phyloP scores from a whole-genome alignment of 2,329 filamentous ascomycete species.

The Rhynchosporium secalis region DNA sequence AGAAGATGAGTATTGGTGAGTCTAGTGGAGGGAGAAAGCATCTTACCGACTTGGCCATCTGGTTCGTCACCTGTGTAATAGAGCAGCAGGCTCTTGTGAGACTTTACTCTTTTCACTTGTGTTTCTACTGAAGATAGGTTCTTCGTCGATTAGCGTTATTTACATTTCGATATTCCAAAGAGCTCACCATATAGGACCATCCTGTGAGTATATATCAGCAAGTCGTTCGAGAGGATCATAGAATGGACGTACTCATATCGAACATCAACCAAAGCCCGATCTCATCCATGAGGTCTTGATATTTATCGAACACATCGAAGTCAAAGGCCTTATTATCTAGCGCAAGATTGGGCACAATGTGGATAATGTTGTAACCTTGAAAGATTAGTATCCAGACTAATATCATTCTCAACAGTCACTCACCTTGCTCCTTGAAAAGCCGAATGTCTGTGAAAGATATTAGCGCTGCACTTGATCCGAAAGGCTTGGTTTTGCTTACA shows the following conservation, averaged over 20 bases:
- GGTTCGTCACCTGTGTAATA: slow-evolving; percentile 55
- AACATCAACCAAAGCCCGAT: slow-evolving; percentile 48
- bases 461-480: not conserved
- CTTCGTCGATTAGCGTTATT: slow-evolving; percentile 5
- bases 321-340: slow-evolving; percentile 38
- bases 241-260: slow-evolving; percentile 42
- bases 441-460: slow-evolving; percentile 28
- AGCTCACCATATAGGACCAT: slow-evolving; percentile 20
- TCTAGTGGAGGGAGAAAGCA: not conserved
- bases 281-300: slow-evolving; percentile 45
- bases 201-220: slow-evolving; percentile 15
- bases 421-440: slow-evolving; percentile 40
- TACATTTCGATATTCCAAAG: not conserved
- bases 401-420: not conserved
- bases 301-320: slow-evolving; percentile 41
- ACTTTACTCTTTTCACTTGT: slow-evolving; percentile 26
- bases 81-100: slow-evolving; percentile 46
- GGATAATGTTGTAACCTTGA: slow-evolving; percentile 24
- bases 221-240: slow-evolving; percentile 35
- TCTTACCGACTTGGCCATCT: slow-evolving; percentile 39
- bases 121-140: slow-evolving; percentile 41
- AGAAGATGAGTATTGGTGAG: not conserved
- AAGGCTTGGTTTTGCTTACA: slow-evolving; percentile 29
- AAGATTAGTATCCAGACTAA: not conserved
- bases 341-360: slow-evolving; percentile 41